Evolutionary conservation across 148 eudicot species (phyloP).

Genomic region (Camellia lanceoleosa): DNA sequence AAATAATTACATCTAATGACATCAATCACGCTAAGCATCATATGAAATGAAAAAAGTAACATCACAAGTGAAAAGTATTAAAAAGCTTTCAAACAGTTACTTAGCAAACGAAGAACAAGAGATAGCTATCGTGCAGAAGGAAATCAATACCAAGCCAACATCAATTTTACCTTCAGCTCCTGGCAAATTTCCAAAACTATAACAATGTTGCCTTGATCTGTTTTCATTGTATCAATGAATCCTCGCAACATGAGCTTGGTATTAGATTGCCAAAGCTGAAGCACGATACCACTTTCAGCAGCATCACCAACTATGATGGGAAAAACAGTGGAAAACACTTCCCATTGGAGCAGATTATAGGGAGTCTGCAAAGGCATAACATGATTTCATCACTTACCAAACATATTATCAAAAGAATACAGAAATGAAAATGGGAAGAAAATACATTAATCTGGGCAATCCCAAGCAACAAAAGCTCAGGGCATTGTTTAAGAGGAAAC

Average conservation of each 20-base stretch:
- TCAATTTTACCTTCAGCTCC: conserved; percentile 14
- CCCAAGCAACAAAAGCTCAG: conserved; percentile 14
- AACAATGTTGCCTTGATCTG: conserved; percentile 5
- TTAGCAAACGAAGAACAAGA: neutral
- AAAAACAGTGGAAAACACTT: conserved; percentile 11
- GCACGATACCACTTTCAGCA: neutral
- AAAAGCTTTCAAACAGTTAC: neutral
- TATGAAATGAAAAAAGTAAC: neutral
- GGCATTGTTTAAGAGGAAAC: conserved; percentile 1
- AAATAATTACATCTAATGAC: neutral
- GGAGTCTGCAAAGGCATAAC: conserved; percentile 9
- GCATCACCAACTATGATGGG: conserved; percentile 1
- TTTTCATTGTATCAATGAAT: neutral
- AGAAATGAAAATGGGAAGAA: neutral
- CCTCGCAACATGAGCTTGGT: conserved; percentile 4
- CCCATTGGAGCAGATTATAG: conserved; percentile 10
- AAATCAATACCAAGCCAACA: neutral
- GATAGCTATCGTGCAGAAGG: neutral
- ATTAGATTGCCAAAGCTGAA: conserved; percentile 13
- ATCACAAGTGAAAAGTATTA: neutral
- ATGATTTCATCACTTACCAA: neutral
- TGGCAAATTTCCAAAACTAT: conserved; percentile 14
- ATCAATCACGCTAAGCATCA: conserved; percentile 1
- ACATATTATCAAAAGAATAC: neutral
- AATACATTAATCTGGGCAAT: conserved; percentile 14